phyloP scores from a whole-genome alignment of 2,329 filamentous ascomycete species.

The Alternaria triticimaculans region DNA sequence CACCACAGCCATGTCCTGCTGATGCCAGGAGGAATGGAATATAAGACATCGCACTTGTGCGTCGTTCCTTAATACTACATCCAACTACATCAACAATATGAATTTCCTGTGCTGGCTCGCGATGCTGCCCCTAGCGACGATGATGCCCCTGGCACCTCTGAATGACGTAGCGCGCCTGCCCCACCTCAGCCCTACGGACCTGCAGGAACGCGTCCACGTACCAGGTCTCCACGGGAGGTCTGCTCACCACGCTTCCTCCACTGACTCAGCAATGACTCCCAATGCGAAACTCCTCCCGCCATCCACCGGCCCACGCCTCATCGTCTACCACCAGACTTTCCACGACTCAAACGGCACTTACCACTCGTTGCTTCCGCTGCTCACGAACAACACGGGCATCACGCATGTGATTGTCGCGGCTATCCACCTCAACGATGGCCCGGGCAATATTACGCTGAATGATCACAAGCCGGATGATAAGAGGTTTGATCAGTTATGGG shows the following conservation, averaged over 20 bases:
- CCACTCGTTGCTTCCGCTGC: constrained; percentile 67
- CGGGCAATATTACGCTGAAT: constrained; percentile 76
- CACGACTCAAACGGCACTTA: constrained; percentile 61
- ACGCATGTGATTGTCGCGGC: constrained; percentile 89
- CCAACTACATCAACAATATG: background rate
- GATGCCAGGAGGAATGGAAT: background rate
- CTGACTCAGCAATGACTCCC: constrained; percentile 35
- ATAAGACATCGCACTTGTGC: background rate
- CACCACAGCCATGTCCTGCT: background rate
- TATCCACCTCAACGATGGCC: constrained; percentile 77
- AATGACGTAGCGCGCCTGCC: constrained; percentile 32
- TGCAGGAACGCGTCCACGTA: constrained; percentile 18
- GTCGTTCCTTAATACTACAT: background rate
- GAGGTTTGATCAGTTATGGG: constrained; percentile 77
- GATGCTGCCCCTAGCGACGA: constrained; percentile 15
- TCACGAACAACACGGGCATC: constrained; percentile 64
- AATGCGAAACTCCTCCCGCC: constrained; percentile 44
- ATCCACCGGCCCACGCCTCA: constrained; percentile 50
- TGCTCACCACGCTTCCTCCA: background rate
- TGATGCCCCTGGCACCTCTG: background rate
- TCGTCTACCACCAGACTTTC: constrained; percentile 71
- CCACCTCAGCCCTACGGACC: constrained; percentile 39
- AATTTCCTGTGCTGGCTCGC: background rate
- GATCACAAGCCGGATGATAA: constrained; percentile 74
- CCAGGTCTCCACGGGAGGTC: constrained; percentile 4